phyloP scores from a whole-genome alignment of 2,329 filamentous ascomycete genomes.

The Aspergillus ustus region DNA sequence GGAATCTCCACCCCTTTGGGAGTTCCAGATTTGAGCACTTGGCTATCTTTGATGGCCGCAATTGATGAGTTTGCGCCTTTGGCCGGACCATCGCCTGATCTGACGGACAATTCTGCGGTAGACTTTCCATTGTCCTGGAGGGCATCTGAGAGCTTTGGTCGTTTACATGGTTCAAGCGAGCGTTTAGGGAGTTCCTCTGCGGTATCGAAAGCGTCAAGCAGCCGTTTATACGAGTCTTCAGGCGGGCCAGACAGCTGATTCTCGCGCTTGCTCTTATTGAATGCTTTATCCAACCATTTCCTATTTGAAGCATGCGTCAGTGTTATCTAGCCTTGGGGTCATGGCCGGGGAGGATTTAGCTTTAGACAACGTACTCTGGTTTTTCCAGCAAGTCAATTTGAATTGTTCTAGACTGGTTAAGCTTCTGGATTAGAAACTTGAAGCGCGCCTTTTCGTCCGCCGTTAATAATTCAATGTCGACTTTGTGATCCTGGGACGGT shows the following conservation, averaged over 20 bases:
- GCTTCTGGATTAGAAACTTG: conserved; percentile 20
- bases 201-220: conserved; percentile 7
- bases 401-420: neutral
- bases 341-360: neutral
- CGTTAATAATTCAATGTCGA: conserved; percentile 38
- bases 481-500: conserved; percentile 18
- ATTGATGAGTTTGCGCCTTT: conserved; percentile 9
- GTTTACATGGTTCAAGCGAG: conserved; percentile 23
- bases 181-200: conserved; percentile 15
- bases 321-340: neutral
- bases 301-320: conserved; percentile 27
- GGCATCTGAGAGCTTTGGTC: conserved; percentile 37
- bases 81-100: conserved; percentile 9
- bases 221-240: conserved; percentile 22
- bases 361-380: conserved; percentile 29
- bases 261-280: conserved; percentile 26
- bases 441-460: conserved; percentile 28
- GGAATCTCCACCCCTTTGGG: conserved; percentile 30
- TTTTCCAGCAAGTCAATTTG: conserved; percentile 25
- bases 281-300: conserved; percentile 39
- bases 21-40: conserved; percentile 8
- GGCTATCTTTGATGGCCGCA: conserved; percentile 1
- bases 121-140: conserved; percentile 30
- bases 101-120: conserved; percentile 4
- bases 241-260: neutral